These are phyloP conservation scores for Fusarium goolgardi DNA, from an alignment of 2,329 filamentous ascomycete genomes.

Conservation along the genomic window DNA sequence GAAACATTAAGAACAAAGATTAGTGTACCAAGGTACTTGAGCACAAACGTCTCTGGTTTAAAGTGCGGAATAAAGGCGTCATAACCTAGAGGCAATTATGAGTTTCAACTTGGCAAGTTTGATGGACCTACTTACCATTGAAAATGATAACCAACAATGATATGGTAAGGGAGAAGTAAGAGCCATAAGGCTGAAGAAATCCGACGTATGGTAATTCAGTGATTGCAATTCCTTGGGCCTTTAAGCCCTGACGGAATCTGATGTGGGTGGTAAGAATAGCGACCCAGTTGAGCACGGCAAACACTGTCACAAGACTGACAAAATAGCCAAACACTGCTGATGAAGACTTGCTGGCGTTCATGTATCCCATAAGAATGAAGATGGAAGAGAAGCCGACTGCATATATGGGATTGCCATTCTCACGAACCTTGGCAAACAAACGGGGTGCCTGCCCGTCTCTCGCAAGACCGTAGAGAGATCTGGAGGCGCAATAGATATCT, in stretches of 20 bases:
- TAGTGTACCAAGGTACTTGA: neutral
- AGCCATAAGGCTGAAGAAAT: neutral
- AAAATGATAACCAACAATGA: neutral
- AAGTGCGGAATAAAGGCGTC: neutral
- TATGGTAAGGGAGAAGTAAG: neutral
- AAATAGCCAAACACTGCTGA: neutral
- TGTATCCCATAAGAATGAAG: neutral
- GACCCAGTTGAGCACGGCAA: neutral
- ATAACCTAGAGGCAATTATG: rapidly evolving
- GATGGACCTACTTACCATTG: neutral
- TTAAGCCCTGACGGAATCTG: neutral
- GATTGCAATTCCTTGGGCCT: neutral
- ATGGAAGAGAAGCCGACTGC: neutral
- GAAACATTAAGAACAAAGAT: neutral
- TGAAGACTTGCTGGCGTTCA: neutral
- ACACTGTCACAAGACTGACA: neutral
- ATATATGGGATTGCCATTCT: neutral
- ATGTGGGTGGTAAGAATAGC: neutral
- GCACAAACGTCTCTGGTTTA: neutral
- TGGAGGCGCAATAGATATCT: neutral
- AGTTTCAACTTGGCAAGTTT: rapidly evolving
- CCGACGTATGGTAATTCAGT: neutral
- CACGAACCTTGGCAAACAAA: neutral
- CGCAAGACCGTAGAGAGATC: neutral
- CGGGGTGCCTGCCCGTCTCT: neutral